Conservation (phyloP, 2,329 filamentous ascomycete genomes). For the Botrytis byssoidea region DNA sequence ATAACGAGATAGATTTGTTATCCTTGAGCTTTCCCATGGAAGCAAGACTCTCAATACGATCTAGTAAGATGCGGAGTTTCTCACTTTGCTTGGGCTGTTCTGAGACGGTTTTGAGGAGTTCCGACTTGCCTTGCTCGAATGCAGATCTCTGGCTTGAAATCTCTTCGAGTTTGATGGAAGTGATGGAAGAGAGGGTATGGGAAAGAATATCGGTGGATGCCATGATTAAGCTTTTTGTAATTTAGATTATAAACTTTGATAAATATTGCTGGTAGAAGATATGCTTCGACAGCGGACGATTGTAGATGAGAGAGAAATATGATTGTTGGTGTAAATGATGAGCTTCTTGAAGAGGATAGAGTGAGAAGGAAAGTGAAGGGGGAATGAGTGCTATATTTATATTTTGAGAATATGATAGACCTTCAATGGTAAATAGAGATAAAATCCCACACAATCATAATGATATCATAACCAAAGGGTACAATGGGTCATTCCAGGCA, state of each 20-base stretch:
- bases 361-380: background rate
- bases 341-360: background rate
- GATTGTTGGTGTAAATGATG: background rate
- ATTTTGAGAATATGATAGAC: background rate
- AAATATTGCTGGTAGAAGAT: background rate
- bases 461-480: background rate
- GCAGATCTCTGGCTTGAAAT: conserved; percentile 49
- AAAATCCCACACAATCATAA: background rate
- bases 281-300: background rate
- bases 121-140: conserved; percentile 48
- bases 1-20: conserved; percentile 20
- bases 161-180: conserved; percentile 55
- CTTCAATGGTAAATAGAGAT: background rate
- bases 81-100: conserved; percentile 35
- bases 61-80: conserved; percentile 41
- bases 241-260: background rate
- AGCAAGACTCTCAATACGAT: conserved; percentile 40
- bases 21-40: conserved; percentile 36
- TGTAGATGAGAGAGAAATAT: background rate
- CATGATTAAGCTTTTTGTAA: conserved; percentile 29
- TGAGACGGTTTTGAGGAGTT: conserved; percentile 41
- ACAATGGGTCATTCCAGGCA: background rate
- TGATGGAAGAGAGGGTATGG: conserved; percentile 54
- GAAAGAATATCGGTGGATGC: conserved; percentile 45
- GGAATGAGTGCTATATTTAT: background rate